Evolutionary conservation across 352 stramenopile species (phyloP).

Genomic region (Hyaloperonospora arabidopsidis): DNA sequence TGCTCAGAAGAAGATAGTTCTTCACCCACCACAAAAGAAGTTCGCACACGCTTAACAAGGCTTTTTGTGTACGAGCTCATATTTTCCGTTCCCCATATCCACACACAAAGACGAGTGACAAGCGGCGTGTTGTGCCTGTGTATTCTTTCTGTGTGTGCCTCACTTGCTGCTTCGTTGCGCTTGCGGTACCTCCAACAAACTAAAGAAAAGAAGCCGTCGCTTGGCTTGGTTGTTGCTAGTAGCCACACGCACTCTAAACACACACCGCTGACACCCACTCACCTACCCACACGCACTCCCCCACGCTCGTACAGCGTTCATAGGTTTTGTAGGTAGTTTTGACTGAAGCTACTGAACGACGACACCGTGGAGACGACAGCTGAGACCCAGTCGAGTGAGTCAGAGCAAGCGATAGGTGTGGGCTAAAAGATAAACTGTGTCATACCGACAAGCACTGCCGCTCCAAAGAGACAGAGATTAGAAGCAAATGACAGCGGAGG

Average conservation of each 20-base stretch:
- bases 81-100: conserved; percentile 20
- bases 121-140: conserved; percentile 10
- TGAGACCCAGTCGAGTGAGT: conserved; percentile 26
- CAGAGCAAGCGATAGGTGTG: conserved; percentile 39
- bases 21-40: conserved; percentile 22
- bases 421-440: conserved; percentile 31
- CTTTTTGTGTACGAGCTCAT: conserved; percentile 29
- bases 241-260: conserved; percentile 5
- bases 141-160: conserved; percentile 19
- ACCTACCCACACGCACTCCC: too few species aligned
- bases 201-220: conserved; percentile 13
- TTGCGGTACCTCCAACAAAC: conserved; percentile 22
- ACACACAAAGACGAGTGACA: conserved; percentile 12
- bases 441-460: conserved; percentile 6
- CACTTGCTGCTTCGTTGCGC: conserved; percentile 26
- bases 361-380: conserved; percentile 41
- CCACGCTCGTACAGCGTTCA: background rate
- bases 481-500: conserved; percentile 55
- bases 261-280: background rate
- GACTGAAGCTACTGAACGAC: conserved; percentile 32
- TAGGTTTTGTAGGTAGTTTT: conserved; percentile 32
- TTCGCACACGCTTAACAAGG: conserved; percentile 16
- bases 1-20: conserved; percentile 20
- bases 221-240: conserved; percentile 13
- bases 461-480: background rate